A percentile compares a stretch with the other conserved stretches of the same genome.
These are phyloP conservation scores for Fusarium citri DNA, from an alignment of 2,329 filamentous ascomycete species.

Conservation along the genomic window DNA sequence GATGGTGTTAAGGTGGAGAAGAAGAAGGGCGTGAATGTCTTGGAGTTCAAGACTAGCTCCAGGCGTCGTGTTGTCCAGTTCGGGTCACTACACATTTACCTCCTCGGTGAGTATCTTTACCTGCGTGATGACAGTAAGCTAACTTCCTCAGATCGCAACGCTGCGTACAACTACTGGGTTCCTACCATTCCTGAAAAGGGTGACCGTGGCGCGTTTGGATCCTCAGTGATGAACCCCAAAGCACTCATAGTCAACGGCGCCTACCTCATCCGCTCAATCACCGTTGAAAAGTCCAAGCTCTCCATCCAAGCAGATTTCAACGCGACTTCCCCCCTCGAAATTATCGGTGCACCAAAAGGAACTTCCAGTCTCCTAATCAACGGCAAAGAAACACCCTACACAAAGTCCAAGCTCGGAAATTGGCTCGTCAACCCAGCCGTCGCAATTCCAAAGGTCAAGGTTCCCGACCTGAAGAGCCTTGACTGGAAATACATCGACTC, in stretches of 20 bases:
- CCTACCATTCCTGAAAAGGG: constrained; percentile 61
- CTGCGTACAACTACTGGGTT: constrained; percentile 77
- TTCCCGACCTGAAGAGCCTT: constrained; percentile 67
- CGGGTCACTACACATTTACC: constrained; percentile 57
- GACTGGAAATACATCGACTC: constrained; percentile 78
- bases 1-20: constrained; percentile 44
- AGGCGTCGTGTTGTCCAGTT: constrained; percentile 49
- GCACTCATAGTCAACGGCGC: constrained; percentile 68
- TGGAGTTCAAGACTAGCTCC: constrained; percentile 50
- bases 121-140: neutral
- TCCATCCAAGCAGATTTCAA: constrained; percentile 79
- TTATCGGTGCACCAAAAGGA: constrained; percentile 70
- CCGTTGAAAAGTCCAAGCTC: constrained; percentile 66
- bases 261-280: constrained; percentile 72
- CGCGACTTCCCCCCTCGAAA: constrained; percentile 72
- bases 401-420: constrained; percentile 55
- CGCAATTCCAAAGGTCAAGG: constrained; percentile 62
- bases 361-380: constrained; percentile 61
- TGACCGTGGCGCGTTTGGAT: constrained; percentile 47
- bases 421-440: constrained; percentile 64
- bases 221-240: constrained; percentile 49
- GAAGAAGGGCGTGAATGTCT: constrained; percentile 32
- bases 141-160: constrained; percentile 64
- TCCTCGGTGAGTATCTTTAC: constrained; percentile 46
- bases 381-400: constrained; percentile 52